A percentile compares a stretch with the other conserved stretches of the same genome.
These are phyloP conservation scores for Claviceps paspali DNA, from an alignment of 2,329 filamentous ascomycete genomes.

Conservation along the genomic window DNA sequence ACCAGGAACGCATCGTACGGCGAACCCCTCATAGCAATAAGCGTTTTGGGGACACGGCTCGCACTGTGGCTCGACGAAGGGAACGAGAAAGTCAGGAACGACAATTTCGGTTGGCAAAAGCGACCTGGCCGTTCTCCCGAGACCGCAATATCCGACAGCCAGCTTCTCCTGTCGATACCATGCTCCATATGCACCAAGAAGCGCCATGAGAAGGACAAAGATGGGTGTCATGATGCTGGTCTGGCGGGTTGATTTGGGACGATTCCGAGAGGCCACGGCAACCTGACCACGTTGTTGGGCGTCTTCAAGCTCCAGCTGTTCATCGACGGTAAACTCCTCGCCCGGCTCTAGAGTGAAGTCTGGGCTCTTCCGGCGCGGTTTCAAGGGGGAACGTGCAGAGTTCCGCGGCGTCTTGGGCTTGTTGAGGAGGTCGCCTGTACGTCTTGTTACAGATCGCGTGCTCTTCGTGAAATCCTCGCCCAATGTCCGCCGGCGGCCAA, in stretches of 20 bases:
- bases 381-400: constrained; percentile 38
- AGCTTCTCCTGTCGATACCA: constrained; percentile 94
- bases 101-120: constrained; percentile 32
- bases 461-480: constrained; percentile 27
- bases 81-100: constrained; percentile 57
- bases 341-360: constrained; percentile 44
- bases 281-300: constrained; percentile 40
- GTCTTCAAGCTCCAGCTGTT: constrained; percentile 65
- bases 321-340: constrained; percentile 91
- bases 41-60: constrained; percentile 85
- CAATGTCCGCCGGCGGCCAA: constrained; percentile 33
- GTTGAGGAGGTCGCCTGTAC: constrained; percentile 21
- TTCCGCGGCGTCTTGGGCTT: constrained; percentile 29
- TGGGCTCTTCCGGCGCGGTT: constrained; percentile 18
- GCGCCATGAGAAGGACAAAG: constrained; percentile 52
- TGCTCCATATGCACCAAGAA: constrained; percentile 56
- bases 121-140: constrained; percentile 48
- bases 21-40: constrained; percentile 66
- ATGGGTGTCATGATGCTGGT: constrained; percentile 47
- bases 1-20: constrained; percentile 68
- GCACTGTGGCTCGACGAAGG: constrained; percentile 63
- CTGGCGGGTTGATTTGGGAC: constrained; percentile 22
- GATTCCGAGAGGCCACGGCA: constrained; percentile 27
- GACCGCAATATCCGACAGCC: constrained; percentile 87
- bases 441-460: constrained; percentile 28